Evolutionary conservation across 352 stramenopile genomes (phyloP).

Genomic region (Phytophthora tentaculata): DNA sequence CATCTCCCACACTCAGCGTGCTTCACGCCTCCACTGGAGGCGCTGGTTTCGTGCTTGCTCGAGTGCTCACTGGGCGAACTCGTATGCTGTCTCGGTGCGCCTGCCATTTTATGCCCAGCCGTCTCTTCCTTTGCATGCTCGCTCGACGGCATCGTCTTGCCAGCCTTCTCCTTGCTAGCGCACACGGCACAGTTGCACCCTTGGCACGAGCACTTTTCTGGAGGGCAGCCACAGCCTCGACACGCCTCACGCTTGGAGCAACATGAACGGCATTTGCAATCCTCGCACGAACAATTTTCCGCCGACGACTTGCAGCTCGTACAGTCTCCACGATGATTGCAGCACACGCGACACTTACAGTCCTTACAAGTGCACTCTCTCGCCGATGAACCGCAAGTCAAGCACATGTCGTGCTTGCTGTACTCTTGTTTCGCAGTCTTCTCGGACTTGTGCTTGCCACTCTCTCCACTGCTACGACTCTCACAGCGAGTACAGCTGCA

Average conservation of each 20-base stretch:
- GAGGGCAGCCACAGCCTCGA: slow-evolving; percentile 31
- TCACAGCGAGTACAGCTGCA: too few relatives aligned
- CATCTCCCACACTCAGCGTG: slow-evolving; percentile 19
- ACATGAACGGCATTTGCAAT: slow-evolving; percentile 35
- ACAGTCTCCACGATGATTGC: slow-evolving; percentile 28
- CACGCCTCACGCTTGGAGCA: slow-evolving; percentile 21
- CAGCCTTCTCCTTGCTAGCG: slow-evolving; percentile 7
- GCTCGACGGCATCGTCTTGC: slow-evolving; percentile 8
- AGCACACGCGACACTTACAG: slow-evolving; percentile 44
- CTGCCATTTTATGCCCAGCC: too few relatives aligned
- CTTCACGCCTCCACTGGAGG: slow-evolving; percentile 1
- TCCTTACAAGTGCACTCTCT: slow-evolving; percentile 42
- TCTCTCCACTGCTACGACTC: slow-evolving; percentile 35
- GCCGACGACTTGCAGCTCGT: slow-evolving; percentile 31
- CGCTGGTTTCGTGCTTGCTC: slow-evolving; percentile 5
- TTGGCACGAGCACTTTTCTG: slow-evolving; percentile 33
- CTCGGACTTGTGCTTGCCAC: slow-evolving; percentile 24
- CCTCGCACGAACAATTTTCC: slow-evolving; percentile 30
- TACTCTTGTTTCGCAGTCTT: slow-evolving; percentile 14
- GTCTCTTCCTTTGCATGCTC: neutral
- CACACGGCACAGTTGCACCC: slow-evolving; percentile 30
- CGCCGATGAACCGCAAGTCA: slow-evolving; percentile 25
- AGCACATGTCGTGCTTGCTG: slow-evolving; percentile 22
- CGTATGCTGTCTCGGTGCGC: neutral
- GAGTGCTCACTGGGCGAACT: slow-evolving; percentile 4